Percentiles rank a stretch among this genome's conserved stretches.
These are phyloP conservation scores for Eucalyptus sp. DNA, from an alignment of 345 rosid species.

Conservation along the genomic window DNA sequence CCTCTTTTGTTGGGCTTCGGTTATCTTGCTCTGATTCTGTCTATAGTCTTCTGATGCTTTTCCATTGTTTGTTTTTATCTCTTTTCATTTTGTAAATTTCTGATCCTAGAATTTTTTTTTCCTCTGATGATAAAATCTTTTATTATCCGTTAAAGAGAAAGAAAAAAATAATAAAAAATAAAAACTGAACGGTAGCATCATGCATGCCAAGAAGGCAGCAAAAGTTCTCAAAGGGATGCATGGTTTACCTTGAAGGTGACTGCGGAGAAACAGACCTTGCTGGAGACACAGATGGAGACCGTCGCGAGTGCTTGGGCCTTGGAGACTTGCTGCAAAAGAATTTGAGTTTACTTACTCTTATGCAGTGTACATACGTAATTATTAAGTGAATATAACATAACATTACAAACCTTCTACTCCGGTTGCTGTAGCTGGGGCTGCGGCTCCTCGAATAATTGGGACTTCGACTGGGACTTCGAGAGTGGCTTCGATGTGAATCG, in stretches of 20 bases:
- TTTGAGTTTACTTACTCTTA: neutral
- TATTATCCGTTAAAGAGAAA: neutral
- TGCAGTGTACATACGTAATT: neutral
- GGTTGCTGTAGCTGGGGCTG: conserved; percentile 26
- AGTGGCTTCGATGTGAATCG: conserved; percentile 37
- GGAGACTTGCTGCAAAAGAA: conserved; percentile 46
- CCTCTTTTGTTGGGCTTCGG: neutral
- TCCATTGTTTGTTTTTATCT: neutral
- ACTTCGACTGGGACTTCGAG: conserved; percentile 57
- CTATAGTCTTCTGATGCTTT: neutral
- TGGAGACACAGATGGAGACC: conserved; percentile 26
- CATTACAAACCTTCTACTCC: conserved; percentile 47
- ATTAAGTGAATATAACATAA: neutral
- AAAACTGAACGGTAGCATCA: neutral
- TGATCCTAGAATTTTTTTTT: neutral
- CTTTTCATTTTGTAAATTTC: neutral
- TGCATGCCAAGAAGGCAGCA: neutral
- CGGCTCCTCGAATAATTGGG: conserved; percentile 33
- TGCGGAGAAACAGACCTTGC: conserved; percentile 37
- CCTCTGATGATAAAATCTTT: neutral
- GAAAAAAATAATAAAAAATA: too few species aligned
- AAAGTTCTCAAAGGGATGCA: conserved; percentile 42
- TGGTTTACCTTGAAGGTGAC: conserved; percentile 23
- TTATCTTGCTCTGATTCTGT: neutral
- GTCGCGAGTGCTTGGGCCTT: conserved; percentile 8